These are phyloP conservation scores for Annulohypoxylon stygium DNA, from an alignment of 495 filamentous ascomycete species.

Conservation along the genomic window DNA sequence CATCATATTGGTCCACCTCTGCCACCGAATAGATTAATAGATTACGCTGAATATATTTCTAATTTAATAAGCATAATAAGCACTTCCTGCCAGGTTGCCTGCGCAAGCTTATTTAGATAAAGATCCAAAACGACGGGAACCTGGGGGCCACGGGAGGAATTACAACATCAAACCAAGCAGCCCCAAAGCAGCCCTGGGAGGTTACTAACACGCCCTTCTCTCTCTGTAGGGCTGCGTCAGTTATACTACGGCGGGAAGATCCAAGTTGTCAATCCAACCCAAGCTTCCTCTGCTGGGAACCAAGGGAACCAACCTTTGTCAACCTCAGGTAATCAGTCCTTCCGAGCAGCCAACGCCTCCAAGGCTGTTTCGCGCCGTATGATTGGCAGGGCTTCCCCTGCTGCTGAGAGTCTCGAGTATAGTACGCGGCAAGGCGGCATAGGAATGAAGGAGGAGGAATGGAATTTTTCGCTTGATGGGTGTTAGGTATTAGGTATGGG, in stretches of 20 bases:
- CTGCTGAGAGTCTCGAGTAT: slow-evolving; percentile 44
- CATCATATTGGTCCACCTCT: neutral
- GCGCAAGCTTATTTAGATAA: slow-evolving; percentile 42
- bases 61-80: slow-evolving; percentile 36
- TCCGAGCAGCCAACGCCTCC: slow-evolving; percentile 6
- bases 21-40: neutral
- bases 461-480: slow-evolving; percentile 14
- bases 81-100: slow-evolving; percentile 11
- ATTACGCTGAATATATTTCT: slow-evolving; percentile 15
- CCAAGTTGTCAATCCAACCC: slow-evolving; percentile 46
- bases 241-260: slow-evolving; percentile 47
- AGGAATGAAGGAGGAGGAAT: slow-evolving; percentile 32
- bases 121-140: slow-evolving; percentile 36
- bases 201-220: slow-evolving; percentile 4
- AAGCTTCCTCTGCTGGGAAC: slow-evolving; percentile 18
- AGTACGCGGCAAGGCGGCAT: slow-evolving; percentile 44
- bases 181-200: slow-evolving; percentile 1
- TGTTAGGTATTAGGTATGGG: slow-evolving; percentile 11
- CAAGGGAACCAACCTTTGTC: slow-evolving; percentile 38
- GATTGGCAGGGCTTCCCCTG: slow-evolving; percentile 30
- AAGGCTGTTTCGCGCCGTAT: slow-evolving; percentile 1
- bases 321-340: slow-evolving; percentile 41
- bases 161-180: slow-evolving; percentile 35
- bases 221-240: slow-evolving; percentile 53
- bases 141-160: slow-evolving; percentile 42